Conservation (phyloP, 306 rosid genomes). For the Trifolium fragiferum region DNA sequence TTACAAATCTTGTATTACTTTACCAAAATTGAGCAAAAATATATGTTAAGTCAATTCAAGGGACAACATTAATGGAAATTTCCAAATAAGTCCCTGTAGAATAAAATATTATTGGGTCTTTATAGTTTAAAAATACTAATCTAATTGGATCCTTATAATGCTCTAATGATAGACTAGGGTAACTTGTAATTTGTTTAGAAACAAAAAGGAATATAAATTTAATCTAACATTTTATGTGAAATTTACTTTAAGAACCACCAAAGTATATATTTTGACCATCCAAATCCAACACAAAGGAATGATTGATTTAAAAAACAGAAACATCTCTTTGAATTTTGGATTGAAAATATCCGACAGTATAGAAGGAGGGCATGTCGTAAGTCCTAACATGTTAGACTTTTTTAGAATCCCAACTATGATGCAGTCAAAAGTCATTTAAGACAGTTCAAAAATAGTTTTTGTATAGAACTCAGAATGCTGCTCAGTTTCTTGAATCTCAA, state of each 20-base stretch:
- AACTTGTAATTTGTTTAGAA: not conserved
- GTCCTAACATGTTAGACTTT: not conserved
- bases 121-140: not conserved
- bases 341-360: not conserved
- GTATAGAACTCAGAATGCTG: constrained; percentile 7
- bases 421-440: constrained; percentile 9
- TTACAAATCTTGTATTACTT: not conserved
- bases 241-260: no score
- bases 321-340: no score
- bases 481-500: constrained; percentile 27
- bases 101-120: constrained; percentile 2
- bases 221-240: no score
- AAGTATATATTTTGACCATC: no score
- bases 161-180: not conserved
- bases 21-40: not conserved
- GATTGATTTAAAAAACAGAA: no score
- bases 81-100: not conserved
- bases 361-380: not conserved
- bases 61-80: not conserved
- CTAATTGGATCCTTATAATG: no score
- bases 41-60: not conserved
- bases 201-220: not conserved
- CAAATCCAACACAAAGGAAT: no score
- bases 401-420: constrained; percentile 4
- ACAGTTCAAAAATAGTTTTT: not conserved